Conservation (phyloP, 371 early-diverging fungal species). For the Mortierella sp. region DNA sequence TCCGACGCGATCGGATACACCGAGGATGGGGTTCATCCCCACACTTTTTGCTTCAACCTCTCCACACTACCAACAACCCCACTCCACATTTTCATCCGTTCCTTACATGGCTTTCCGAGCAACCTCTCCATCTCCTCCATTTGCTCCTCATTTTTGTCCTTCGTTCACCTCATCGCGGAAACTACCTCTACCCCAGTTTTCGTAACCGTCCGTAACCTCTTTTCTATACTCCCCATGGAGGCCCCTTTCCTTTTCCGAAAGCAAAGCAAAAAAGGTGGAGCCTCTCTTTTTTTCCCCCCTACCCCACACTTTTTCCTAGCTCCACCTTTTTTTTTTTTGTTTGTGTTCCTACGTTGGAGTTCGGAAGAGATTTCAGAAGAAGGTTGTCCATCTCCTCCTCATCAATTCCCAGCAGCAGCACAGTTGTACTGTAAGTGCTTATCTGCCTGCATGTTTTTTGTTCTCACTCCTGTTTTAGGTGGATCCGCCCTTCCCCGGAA, state of each 20-base stretch:
- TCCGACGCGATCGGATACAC: too few species aligned
- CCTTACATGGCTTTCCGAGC: constrained; percentile 3
- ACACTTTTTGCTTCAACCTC: too few species aligned
- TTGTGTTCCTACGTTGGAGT: too few species aligned
- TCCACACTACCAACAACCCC: too few species aligned
- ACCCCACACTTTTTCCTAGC: not conserved
- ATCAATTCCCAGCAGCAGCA: not conserved
- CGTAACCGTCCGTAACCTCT: too few species aligned
- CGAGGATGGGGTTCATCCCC: too few species aligned
- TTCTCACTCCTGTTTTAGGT: too few species aligned
- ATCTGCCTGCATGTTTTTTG: too few species aligned
- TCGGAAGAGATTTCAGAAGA: not conserved
- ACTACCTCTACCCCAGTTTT: not conserved
- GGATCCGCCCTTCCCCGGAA: not conserved
- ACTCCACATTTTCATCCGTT: not conserved
- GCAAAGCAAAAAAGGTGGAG: not conserved
- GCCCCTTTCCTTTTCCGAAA: not conserved
- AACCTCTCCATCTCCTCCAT: not conserved
- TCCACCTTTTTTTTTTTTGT: not conserved
- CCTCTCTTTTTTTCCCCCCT: not conserved
- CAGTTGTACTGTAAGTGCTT: not conserved
- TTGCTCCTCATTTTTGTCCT: too few species aligned
- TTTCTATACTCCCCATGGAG: not conserved
- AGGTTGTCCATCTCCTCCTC: not conserved
- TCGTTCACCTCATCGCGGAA: not conserved